Conservation (phyloP, 2,329 filamentous ascomycete species). For the Pseudocercospora cruenta region DNA sequence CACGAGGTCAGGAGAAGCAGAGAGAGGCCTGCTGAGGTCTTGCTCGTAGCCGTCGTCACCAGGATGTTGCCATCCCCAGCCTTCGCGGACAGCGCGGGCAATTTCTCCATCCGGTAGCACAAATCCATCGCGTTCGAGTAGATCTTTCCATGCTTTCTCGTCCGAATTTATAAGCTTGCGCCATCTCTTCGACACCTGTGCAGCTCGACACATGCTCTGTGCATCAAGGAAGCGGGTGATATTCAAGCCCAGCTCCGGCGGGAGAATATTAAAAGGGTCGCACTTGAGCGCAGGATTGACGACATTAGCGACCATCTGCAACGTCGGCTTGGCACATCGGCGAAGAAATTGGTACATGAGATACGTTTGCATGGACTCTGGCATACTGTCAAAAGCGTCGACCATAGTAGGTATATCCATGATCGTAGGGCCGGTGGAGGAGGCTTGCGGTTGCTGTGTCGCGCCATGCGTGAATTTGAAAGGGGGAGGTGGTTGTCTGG, state of each 20-base stretch:
- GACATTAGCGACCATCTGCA: conserved; percentile 85
- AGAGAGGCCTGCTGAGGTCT: conserved; percentile 67
- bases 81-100: conserved; percentile 81
- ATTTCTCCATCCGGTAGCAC: conserved; percentile 78
- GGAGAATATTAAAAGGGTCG: conserved; percentile 84
- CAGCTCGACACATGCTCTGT: conserved; percentile 82
- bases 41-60: conserved; percentile 70
- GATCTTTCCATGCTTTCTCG: conserved; percentile 92
- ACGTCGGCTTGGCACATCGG: conserved; percentile 81
- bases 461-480: conserved; percentile 24
- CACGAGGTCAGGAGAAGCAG: conserved; percentile 27
- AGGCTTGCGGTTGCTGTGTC: conserved; percentile 12
- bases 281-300: conserved; percentile 95
- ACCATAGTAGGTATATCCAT: conserved; percentile 85
- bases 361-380: conserved; percentile 88
- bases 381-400: conserved; percentile 88
- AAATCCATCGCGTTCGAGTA: conserved; percentile 85
- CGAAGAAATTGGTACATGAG: conserved; percentile 96
- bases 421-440: conserved; percentile 45
- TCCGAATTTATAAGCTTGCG: conserved; percentile 87
- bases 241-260: conserved; percentile 83
- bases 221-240: conserved; percentile 85
- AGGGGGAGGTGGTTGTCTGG: conserved; percentile 10
- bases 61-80: conserved; percentile 97
- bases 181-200: conserved; percentile 95